Conservation (phyloP, 192 early-diverging fungal species). For the Podila verticillata region DNA sequence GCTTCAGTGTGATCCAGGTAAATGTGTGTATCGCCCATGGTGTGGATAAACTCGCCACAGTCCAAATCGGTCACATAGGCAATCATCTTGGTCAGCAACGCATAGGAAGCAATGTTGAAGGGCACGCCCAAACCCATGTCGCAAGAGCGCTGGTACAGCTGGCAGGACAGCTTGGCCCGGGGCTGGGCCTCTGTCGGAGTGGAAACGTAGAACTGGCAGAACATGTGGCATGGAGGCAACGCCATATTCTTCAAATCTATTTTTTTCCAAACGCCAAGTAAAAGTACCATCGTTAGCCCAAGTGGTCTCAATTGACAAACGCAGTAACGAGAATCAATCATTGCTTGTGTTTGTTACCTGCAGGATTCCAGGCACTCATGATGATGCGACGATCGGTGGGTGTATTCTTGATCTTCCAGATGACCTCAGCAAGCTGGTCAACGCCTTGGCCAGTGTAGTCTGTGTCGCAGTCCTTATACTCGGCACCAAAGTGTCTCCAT, state of each 20-base stretch:
- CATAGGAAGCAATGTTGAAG: conserved; percentile 98
- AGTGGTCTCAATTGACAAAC: not conserved
- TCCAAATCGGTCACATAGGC: conserved; percentile 86
- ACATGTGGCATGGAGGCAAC: conserved; percentile 96
- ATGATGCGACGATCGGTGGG: conserved; percentile 94
- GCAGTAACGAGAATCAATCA: not conserved
- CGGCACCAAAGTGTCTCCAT: conserved; percentile 98
- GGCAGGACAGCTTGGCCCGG: conserved; percentile 80
- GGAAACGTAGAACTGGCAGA: conserved; percentile 97
- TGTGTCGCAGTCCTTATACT: conserved; percentile 81
- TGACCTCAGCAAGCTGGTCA: conserved; percentile 91
- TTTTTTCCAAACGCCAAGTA: not conserved
- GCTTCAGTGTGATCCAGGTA: conserved; percentile 93
- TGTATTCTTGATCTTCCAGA: conserved; percentile 83
- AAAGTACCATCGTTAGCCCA: not conserved
- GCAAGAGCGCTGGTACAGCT: conserved; percentile 94
- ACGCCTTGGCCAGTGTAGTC: conserved; percentile 94
- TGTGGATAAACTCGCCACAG: conserved; percentile 89
- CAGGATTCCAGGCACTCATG: conserved; percentile 97
- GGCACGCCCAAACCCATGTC: conserved; percentile 98
- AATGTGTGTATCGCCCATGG: conserved; percentile 96
- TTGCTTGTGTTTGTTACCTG: conserved; percentile 60
- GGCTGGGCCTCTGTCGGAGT: conserved; percentile 60
- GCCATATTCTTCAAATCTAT: conserved; percentile 90
- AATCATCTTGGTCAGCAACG: conserved; percentile 89